Percentiles rank a stretch among this genome's conserved stretches.
Conservation (phyloP, 192 early-diverging fungal species). For the Diversispora epigaea region DNA sequence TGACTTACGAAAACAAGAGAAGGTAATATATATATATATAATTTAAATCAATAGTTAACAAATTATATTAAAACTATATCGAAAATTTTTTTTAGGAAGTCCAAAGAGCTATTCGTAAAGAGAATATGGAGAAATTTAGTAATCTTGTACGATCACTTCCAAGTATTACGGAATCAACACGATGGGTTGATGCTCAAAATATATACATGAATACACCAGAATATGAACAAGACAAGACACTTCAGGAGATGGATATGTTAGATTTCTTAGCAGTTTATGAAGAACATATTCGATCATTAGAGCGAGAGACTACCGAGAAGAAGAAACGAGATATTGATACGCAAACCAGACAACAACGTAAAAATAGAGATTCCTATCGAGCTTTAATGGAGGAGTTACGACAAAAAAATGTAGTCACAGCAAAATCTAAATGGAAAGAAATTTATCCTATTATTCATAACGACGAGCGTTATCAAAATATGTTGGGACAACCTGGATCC, state of each 20-base stretch:
- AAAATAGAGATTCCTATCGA: slow-evolving; percentile 70
- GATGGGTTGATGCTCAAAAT: slow-evolving; percentile 57
- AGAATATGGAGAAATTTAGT: slow-evolving; percentile 61
- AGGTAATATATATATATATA: slow-evolving; percentile 37
- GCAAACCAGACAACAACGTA: slow-evolving; percentile 65
- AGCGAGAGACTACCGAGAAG: slow-evolving; percentile 56
- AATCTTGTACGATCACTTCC: slow-evolving; percentile 56
- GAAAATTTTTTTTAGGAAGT: slow-evolving; percentile 45
- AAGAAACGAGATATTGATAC: slow-evolving; percentile 40
- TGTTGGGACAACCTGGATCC: slow-evolving; percentile 82
- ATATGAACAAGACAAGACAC: slow-evolving; percentile 44
- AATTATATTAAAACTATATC: slow-evolving; percentile 6
- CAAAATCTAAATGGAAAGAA: slow-evolving; percentile 83
- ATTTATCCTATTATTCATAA: slow-evolving; percentile 71
- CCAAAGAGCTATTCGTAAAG: slow-evolving; percentile 56
- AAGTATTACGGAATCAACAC: slow-evolving; percentile 57
- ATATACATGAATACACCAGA: slow-evolving; percentile 52
- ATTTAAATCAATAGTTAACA: not conserved
- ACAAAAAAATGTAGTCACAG: slow-evolving; percentile 58
- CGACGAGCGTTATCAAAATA: slow-evolving; percentile 65
- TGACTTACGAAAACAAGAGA: slow-evolving; percentile 64
- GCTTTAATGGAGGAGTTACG: slow-evolving; percentile 66
- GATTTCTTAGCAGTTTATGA: slow-evolving; percentile 85
- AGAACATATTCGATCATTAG: slow-evolving; percentile 67
- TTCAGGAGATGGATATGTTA: slow-evolving; percentile 73